Evolutionary conservation across 345 rosid genomes (phyloP), one percentile per base, ranked within the genome.

Genomic region (Populus nigra): DNA sequence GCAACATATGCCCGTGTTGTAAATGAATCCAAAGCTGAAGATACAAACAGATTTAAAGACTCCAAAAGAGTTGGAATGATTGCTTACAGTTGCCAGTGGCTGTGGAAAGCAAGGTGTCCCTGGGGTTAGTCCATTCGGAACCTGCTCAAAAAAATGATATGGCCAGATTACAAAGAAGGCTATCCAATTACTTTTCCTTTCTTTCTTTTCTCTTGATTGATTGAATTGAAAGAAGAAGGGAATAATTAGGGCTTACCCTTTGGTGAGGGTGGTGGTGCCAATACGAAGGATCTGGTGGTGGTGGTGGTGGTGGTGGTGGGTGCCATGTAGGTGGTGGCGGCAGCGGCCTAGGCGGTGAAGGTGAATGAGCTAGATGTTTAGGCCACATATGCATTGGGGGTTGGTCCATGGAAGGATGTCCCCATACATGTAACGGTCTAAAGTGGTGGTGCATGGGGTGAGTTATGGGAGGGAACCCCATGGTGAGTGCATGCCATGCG

Each of bases 341-440:
- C 1, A 39, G 78, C 3, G 79, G 84, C 11, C 78, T 88, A 5
- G 68, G 83, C 17, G 89, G 86, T 0, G 88, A 38, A 3, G 82
- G 85, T 1, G 83, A 76, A 79, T 62, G 89, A 17, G 80, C 38
- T 45, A 85, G 76, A 68, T 86, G 93, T 81, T 90, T 92, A 49
- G 99, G 96, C 98, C 99, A 92, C 18, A 85, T 78, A 77, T 84
- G 85, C 75, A 83, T 57, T 23, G 75, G 15, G 63, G 90, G 75
- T 50, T 76, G 90, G 73, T 86, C 89, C 65, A 72, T 62, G 35
- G 88, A 72, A 18, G 99, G 99, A 81, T 96, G 98, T 50, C 99
- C 99, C 98, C 97, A 96, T 0, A 93, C 99, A 69, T 79, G 82
- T 73, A 92, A 84, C 7, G 96, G 98, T 87, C 93, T 85, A 65